Evolutionary conservation across 2,329 filamentous ascomycete genomes (phyloP).

Genomic region (Phialophora expanda): DNA sequence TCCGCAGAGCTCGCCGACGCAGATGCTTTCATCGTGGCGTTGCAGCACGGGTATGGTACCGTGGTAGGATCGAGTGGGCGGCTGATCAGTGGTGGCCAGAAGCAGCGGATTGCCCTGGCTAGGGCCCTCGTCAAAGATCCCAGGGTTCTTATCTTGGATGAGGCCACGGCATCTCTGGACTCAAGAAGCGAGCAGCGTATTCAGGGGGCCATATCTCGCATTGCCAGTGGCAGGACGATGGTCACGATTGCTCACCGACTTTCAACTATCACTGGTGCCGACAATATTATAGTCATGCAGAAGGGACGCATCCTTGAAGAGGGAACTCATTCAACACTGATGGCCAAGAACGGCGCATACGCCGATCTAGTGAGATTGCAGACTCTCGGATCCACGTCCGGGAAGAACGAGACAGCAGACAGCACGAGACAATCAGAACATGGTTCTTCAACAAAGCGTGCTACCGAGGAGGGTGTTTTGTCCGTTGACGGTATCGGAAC

Average conservation of each 20-base stretch:
- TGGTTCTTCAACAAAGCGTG: constrained; percentile 4
- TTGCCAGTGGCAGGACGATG: constrained; percentile 39
- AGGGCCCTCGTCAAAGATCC: constrained; percentile 83
- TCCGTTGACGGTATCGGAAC: neutral
- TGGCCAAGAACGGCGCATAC: constrained; percentile 50
- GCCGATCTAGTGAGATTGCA: constrained; percentile 58
- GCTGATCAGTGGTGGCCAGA: constrained; percentile 82
- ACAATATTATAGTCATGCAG: constrained; percentile 47
- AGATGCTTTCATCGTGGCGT: constrained; percentile 58
- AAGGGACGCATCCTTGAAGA: constrained; percentile 45
- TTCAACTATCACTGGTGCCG: constrained; percentile 45
- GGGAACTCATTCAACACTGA: constrained; percentile 45
- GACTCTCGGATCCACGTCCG: constrained; percentile 32
- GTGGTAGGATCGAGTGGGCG: constrained; percentile 74
- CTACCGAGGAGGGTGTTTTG: neutral
- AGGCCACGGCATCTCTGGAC: constrained; percentile 47
- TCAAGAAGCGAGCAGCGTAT: constrained; percentile 46
- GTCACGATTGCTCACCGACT: constrained; percentile 40
- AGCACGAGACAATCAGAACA: constrained; percentile 18
- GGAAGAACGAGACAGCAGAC: constrained; percentile 18
- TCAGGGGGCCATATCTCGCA: constrained; percentile 43
- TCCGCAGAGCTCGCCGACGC: constrained; percentile 64
- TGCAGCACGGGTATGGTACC: constrained; percentile 58
- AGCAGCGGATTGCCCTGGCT: constrained; percentile 89
- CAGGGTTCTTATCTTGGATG: constrained; percentile 65